Evolutionary conservation across 2,329 filamentous ascomycete species (phyloP).

Genomic region (Aspergillus proliferans): DNA sequence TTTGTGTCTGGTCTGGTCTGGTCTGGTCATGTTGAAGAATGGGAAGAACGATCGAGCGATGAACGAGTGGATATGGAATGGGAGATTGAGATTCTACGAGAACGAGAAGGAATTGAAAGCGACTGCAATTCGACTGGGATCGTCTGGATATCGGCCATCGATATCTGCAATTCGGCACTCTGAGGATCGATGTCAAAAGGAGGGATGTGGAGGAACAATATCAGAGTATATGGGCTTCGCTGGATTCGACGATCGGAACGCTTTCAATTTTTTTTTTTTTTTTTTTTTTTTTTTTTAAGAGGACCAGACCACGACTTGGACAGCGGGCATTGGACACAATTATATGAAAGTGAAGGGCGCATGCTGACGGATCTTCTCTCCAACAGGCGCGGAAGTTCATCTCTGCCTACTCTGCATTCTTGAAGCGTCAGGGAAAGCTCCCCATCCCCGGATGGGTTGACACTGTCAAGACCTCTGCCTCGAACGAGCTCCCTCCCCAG

Average conservation of each 20-base stretch:
- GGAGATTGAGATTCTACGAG: neutral
- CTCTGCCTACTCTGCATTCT: slow-evolving; percentile 60
- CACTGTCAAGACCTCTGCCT: slow-evolving; percentile 95
- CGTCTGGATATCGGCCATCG: neutral
- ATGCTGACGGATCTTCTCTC: slow-evolving; percentile 9
- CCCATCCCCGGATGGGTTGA: slow-evolving; percentile 88
- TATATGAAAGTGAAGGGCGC: neutral
- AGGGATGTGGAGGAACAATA: too few species aligned
- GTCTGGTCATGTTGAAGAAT: slow-evolving; percentile 5
- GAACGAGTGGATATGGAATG: slow-evolving; percentile 1
- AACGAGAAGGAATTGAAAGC: neutral
- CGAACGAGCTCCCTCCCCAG: slow-evolving; percentile 97
- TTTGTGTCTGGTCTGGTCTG: neutral
- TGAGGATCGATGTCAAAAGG: too few species aligned
- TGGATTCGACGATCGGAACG: too few species aligned
- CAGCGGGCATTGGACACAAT: neutral
- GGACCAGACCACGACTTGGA: neutral
- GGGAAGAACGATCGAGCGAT: slow-evolving; percentile 4
- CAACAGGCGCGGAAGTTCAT: slow-evolving; percentile 62
- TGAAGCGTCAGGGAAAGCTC: slow-evolving; percentile 66
- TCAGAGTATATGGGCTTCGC: too few species aligned
- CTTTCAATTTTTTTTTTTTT: neutral
- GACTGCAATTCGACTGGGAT: neutral
- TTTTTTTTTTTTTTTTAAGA: neutral
- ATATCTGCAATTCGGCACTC: too few species aligned